Conservation (phyloP, 2,329 filamentous ascomycete genomes). For the Pestalotiopsis sp. region DNA sequence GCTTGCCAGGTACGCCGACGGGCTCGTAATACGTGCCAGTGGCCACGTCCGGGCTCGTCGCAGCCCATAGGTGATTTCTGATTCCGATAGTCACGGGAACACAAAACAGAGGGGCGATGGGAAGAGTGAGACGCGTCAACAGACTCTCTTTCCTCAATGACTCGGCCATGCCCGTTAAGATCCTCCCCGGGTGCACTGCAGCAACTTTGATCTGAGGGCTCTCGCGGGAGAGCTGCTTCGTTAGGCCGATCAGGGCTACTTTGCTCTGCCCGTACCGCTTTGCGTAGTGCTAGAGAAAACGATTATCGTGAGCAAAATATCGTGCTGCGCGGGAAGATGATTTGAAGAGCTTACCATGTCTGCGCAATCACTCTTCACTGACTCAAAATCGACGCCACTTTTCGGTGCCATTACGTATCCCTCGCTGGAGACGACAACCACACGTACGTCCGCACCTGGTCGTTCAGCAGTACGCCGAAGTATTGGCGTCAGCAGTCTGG, state of each 20-base stretch:
- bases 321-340: not conserved
- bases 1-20: slow-evolving; percentile 27
- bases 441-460: slow-evolving; percentile 23
- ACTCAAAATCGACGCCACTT: slow-evolving; percentile 34
- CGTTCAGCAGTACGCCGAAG: not conserved
- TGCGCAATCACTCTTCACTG: slow-evolving; percentile 27
- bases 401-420: slow-evolving; percentile 22
- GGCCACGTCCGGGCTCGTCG: slow-evolving; percentile 30
- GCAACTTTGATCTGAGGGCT: slow-evolving; percentile 39
- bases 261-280: slow-evolving; percentile 36
- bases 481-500: not conserved
- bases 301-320: not conserved
- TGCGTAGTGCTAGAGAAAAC: slow-evolving; percentile 14
- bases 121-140: slow-evolving; percentile 12
- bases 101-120: slow-evolving; percentile 20
- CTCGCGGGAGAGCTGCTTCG: slow-evolving; percentile 24
- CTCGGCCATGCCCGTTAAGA: slow-evolving; percentile 36
- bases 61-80: slow-evolving; percentile 42
- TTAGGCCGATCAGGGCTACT: slow-evolving; percentile 48
- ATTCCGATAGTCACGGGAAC: slow-evolving; percentile 36
- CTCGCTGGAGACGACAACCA: slow-evolving; percentile 26
- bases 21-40: slow-evolving; percentile 39
- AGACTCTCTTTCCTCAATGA: slow-evolving; percentile 14
- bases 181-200: slow-evolving; percentile 44
- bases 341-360: slow-evolving; percentile 27